Base-by-base conservation (phyloP, 2,329 filamentous ascomycete genomes). In the Tolypocladium nubicola region DNA sequence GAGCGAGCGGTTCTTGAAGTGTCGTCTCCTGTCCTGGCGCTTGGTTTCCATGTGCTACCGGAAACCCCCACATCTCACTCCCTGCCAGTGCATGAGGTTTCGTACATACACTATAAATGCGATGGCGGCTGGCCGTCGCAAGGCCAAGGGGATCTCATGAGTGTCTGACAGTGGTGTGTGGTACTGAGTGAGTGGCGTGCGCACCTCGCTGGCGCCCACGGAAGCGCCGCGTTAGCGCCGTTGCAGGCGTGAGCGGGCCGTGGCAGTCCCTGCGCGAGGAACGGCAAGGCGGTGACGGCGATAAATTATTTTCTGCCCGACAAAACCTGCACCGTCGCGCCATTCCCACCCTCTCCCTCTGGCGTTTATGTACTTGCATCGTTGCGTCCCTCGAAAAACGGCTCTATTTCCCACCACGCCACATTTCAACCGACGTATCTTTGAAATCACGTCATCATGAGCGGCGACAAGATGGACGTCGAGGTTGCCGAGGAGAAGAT, bases 401-500 rank as follows among this genome's bases (percentile, higher is more conserved):
- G 37, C 39, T 53, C 35, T 39, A 35, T 52, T 26, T 39, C 13
- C 19, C 21, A 3, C 39, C 23, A 35, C 53, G 40, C 40, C 53
- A 54, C 30, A 9, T 16, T 33, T 30, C 21, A 50, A 39, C 33
- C 30, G 52, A 35, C 50, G 35, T 39, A 35, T 43, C 33, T 50
- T 26, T 19, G 7, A 7, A 45, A 54, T 23, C 41, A 38, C n/a
- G n/a, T 62, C 57, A 73, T 60, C 39, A 80, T 81, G 78, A 72
- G 69, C 65, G 73, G 75, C 64, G 75, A 76, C 60, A 78, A 77
- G 60, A 83, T 82, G 79, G 82, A 84, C 50, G 75, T 84, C 59
- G 81, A 83, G 68, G 71, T 75, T 63, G 82, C 82, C 53, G 83
- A 86, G 76, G 72, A 80, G 70, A 77, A 79, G 74, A 80, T 89